Percentiles rank a stretch among this genome's conserved stretches.
phyloP scores from a whole-genome alignment of 768 basidiomycete genomes.

The Phlebiopsis gigantea region DNA sequence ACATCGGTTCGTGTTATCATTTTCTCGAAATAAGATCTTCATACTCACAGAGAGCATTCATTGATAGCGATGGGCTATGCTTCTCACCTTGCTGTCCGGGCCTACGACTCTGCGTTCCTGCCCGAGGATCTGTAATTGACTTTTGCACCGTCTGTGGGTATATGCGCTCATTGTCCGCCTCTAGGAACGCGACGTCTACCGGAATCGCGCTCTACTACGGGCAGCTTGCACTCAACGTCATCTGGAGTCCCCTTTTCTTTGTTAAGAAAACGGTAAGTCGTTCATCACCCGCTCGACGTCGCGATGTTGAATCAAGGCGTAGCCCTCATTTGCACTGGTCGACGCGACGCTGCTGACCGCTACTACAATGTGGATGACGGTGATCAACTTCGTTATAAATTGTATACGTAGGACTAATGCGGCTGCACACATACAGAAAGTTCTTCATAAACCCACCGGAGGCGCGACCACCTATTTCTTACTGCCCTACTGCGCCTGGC shows the following conservation, averaged over 20 bases:
- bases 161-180: neutral
- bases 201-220: conserved; percentile 56
- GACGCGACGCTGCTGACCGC: conserved; percentile 49
- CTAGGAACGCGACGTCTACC: conserved; percentile 36
- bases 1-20: conserved; percentile 24
- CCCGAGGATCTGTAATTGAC: conserved; percentile 35
- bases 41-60: too few relatives aligned
- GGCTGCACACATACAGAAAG: conserved; percentile 29
- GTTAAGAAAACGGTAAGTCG: conserved; percentile 37
- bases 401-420: neutral
- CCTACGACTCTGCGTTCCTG: conserved; percentile 40
- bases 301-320: neutral
- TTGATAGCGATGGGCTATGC: conserved; percentile 58
- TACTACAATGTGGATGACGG: conserved; percentile 56
- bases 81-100: conserved; percentile 53
- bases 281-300: neutral
- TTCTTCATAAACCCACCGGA: conserved; percentile 42
- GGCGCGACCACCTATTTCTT: conserved; percentile 51
- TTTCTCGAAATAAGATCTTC: neutral
- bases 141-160: neutral
- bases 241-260: conserved; percentile 68
- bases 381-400: neutral
- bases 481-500: conserved; percentile 63
- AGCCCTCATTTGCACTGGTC: conserved; percentile 50
- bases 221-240: conserved; percentile 52